phyloP scores from a whole-genome alignment of 2,329 filamentous ascomycete genomes.

The Phoma sp. region DNA sequence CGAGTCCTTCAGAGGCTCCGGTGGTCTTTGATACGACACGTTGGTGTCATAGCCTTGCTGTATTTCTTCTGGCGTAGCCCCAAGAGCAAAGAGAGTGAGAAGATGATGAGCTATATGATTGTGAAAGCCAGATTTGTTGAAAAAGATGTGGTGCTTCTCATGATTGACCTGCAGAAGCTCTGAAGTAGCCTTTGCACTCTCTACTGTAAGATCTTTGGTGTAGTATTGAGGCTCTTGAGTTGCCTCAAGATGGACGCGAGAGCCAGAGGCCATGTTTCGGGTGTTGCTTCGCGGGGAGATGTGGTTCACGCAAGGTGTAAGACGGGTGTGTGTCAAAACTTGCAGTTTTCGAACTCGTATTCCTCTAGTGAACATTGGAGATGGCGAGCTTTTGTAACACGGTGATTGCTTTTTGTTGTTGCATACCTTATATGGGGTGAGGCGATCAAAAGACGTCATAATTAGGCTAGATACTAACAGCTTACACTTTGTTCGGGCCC shows the following conservation, averaged over 20 bases:
- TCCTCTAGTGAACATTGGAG: conserved; percentile 1
- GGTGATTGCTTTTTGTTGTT: not conserved
- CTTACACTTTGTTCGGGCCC: conserved; percentile 6
- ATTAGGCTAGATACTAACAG: conserved; percentile 1
- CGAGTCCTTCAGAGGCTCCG: conserved; percentile 54
- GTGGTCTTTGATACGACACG: conserved; percentile 67
- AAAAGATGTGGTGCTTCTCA: conserved; percentile 77
- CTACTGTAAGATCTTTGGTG: conserved; percentile 55
- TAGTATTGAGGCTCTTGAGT: conserved; percentile 55
- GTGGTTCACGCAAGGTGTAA: not conserved
- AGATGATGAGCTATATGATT: conserved; percentile 83
- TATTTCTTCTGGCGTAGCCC: conserved; percentile 66
- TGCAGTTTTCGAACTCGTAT: not conserved
- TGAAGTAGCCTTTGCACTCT: conserved; percentile 67
- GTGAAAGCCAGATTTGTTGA: conserved; percentile 77
- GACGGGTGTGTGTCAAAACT: not conserved
- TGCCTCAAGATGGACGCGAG: conserved; percentile 50
- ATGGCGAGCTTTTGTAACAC: not conserved
- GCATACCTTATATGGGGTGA: not conserved
- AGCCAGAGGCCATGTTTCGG: conserved; percentile 41
- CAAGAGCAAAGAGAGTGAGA: conserved; percentile 76
- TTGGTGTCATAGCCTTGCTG: conserved; percentile 70
- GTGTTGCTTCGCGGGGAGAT: not conserved
- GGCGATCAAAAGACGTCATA: conserved; percentile 4
- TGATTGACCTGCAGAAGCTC: conserved; percentile 79